A percentile compares a stretch with the other conserved stretches of the same genome.
Evolutionary conservation across 192 early-diverging fungal species (phyloP).

Genomic region (Entophlyctis helioformis): DNA sequence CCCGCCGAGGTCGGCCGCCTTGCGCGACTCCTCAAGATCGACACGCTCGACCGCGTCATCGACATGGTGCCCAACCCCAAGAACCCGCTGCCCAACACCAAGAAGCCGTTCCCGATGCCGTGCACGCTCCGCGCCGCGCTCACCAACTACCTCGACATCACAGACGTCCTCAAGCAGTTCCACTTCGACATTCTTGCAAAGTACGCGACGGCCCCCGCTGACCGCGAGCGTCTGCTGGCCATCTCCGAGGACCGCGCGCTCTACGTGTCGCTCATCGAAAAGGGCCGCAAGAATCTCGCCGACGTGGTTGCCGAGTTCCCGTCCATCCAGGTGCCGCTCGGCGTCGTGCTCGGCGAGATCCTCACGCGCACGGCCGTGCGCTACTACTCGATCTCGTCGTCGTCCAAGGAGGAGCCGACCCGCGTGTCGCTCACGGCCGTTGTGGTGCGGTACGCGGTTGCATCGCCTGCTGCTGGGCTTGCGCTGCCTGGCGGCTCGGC

Average conservation of each 20-base stretch:
- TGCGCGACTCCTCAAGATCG: constrained; percentile 42
- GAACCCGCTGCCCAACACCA: constrained; percentile 50
- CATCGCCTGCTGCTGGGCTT: not conserved
- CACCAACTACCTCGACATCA: constrained; percentile 85
- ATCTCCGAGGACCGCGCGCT: constrained; percentile 25
- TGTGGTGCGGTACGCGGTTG: constrained; percentile 68
- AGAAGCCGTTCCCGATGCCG: constrained; percentile 82
- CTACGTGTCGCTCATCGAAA: constrained; percentile 26
- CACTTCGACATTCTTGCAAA: constrained; percentile 43
- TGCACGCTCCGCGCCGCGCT: constrained; percentile 70
- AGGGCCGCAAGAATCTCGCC: constrained; percentile 48
- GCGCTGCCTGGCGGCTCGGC: not conserved
- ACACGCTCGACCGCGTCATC: constrained; percentile 58
- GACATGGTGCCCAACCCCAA: constrained; percentile 47
- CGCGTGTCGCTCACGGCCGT: constrained; percentile 77
- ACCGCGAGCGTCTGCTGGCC: constrained; percentile 19
- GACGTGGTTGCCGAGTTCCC: constrained; percentile 64
- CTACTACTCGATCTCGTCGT: constrained; percentile 97
- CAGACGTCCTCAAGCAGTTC: constrained; percentile 42
- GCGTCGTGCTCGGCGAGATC: constrained; percentile 65
- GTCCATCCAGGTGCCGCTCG: constrained; percentile 59
- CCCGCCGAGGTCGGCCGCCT: constrained; percentile 59
- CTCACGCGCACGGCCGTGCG: constrained; percentile 74
- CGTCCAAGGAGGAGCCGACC: constrained; percentile 63
- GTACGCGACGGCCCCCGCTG: constrained; percentile 25